A percentile compares a stretch with the other conserved stretches of the same genome.
These are phyloP conservation scores for Diutina scorzettiae DNA, from an alignment of 1,139 yeast species.

Conservation along the genomic window DNA sequence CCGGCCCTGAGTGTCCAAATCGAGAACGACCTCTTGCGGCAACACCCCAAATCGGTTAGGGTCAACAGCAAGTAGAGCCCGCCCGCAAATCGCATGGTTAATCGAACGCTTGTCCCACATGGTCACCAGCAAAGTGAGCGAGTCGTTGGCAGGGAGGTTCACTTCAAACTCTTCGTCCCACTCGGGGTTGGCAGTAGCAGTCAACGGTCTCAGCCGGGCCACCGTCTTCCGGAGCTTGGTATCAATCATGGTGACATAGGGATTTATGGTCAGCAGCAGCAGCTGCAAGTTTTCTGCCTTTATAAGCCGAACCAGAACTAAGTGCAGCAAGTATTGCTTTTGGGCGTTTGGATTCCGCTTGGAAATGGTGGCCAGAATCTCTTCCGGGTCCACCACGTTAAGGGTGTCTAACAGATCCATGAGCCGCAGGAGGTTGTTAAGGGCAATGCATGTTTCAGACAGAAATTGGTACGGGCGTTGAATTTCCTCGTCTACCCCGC, in stretches of 20 bases:
- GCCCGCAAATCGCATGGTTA: conserved; percentile 59
- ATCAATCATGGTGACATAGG: conserved; percentile 62
- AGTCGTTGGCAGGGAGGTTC: conserved; percentile 27
- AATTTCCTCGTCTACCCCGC: conserved; percentile 24
- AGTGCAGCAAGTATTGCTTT: conserved; percentile 32
- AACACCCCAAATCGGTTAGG: conserved; percentile 60
- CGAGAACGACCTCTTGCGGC: conserved; percentile 48
- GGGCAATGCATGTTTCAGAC: conserved; percentile 57
- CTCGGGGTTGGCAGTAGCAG: conserved; percentile 47
- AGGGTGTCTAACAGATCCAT: conserved; percentile 44
- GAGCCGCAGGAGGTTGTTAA: conserved; percentile 60
- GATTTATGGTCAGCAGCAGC: conserved; percentile 43
- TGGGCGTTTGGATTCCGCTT: conserved; percentile 20
- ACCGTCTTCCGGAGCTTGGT: conserved; percentile 43
- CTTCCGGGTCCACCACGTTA: conserved; percentile 58
- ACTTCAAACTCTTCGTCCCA: conserved; percentile 89
- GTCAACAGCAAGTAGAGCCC: conserved; percentile 50
- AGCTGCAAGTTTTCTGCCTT: conserved; percentile 55
- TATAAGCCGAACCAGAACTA: conserved; percentile 55
- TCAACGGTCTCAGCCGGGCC: conserved; percentile 59
- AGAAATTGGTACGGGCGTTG: conserved; percentile 43
- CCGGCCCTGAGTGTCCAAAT: conserved; percentile 60
- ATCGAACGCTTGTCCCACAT: conserved; percentile 59
- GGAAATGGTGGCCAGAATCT: conserved; percentile 36
- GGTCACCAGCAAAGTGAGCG: conserved; percentile 39